Conservation (phyloP, 2,329 filamentous ascomycete species). For the Aspergillus flavus region DNA sequence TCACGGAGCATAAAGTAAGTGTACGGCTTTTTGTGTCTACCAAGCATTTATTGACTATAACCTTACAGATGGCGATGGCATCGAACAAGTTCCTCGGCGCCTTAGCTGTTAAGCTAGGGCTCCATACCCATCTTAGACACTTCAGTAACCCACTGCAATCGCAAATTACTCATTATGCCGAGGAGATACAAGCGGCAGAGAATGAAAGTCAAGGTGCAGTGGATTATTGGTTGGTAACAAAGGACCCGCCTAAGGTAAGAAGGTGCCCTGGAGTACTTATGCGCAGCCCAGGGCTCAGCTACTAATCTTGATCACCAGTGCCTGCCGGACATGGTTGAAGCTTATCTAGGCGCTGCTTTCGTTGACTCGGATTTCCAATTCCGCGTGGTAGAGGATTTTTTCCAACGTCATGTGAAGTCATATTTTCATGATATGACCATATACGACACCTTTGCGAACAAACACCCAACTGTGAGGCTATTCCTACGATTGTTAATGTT, state of each 20-base stretch:
- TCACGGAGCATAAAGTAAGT: constrained; percentile 84
- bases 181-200: constrained; percentile 39
- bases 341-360: constrained; percentile 87
- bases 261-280: not conserved
- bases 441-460: constrained; percentile 84
- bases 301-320: constrained; percentile 41
- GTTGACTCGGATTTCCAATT: constrained; percentile 86
- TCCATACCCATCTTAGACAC: constrained; percentile 71
- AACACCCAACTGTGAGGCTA: constrained; percentile 68
- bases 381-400: constrained; percentile 72
- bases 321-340: constrained; percentile 84
- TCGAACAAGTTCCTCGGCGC: constrained; percentile 92
- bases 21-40: too few relatives aligned
- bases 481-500: not conserved
- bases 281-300: not conserved
- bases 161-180: constrained; percentile 54
- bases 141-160: constrained; percentile 40
- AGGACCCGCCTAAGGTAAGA: constrained; percentile 47
- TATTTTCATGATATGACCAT: constrained; percentile 85
- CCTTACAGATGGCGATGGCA: constrained; percentile 84
- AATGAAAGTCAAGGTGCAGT: constrained; percentile 34
- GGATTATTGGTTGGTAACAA: constrained; percentile 47
- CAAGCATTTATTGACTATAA: constrained; percentile 12
- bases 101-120: constrained; percentile 74
- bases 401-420: constrained; percentile 69